Percentiles rank a stretch among this genome's conserved stretches.
These are phyloP conservation scores for Epicoccum nigrum DNA, from an alignment of 2,329 filamentous ascomycete genomes.

Conservation along the genomic window DNA sequence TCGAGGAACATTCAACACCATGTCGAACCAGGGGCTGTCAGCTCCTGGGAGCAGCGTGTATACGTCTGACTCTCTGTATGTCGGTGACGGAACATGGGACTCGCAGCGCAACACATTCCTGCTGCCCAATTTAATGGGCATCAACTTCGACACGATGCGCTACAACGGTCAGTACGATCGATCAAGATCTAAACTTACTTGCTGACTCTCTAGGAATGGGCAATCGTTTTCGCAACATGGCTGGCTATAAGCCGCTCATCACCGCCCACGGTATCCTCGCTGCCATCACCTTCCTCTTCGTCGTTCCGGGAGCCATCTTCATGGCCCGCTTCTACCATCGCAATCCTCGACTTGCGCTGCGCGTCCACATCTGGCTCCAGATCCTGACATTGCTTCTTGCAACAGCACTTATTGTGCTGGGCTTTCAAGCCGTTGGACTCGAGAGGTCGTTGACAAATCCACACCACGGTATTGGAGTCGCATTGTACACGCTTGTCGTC, in stretches of 20 bases:
- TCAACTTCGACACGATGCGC: conserved; percentile 81
- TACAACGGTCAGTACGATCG: conserved; percentile 71
- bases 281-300: conserved; percentile 73
- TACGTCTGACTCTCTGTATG: conserved; percentile 73
- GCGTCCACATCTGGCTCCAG: conserved; percentile 76
- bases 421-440: conserved; percentile 79
- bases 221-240: conserved; percentile 73
- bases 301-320: conserved; percentile 77
- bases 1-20: conserved; percentile 17
- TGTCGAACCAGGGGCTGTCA: conserved; percentile 58
- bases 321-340: conserved; percentile 72
- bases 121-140: conserved; percentile 74
- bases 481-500: conserved; percentile 75
- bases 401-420: conserved; percentile 74
- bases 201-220: conserved; percentile 70
- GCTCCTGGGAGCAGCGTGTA: conserved; percentile 76
- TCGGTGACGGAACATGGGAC: conserved; percentile 86
- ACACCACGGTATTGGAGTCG: conserved; percentile 82
- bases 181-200: background rate
- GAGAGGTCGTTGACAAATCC: conserved; percentile 76
- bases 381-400: conserved; percentile 70
- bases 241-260: conserved; percentile 74
- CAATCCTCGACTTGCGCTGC: conserved; percentile 66
- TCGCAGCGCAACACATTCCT: conserved; percentile 77
- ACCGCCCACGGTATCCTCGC: conserved; percentile 74